phyloP scores from a whole-genome alignment of 2,329 filamentous ascomycete species.

The Mycocentrospora acerina region DNA sequence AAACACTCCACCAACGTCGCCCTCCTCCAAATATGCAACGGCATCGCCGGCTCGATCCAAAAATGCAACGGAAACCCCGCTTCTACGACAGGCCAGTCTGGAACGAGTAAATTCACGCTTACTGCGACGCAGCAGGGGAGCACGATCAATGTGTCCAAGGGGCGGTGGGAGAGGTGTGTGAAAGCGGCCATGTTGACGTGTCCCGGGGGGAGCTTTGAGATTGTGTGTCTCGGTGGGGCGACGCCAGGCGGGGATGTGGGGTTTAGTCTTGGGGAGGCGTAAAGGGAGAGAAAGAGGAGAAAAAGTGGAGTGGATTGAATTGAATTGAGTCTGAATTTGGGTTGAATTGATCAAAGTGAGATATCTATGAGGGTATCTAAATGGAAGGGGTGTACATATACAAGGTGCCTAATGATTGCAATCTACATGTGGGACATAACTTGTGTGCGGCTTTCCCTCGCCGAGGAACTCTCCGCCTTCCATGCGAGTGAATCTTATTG shows the following conservation, averaged over 20 bases:
- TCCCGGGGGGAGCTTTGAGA: slow-evolving; percentile 52
- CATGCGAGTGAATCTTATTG: no score
- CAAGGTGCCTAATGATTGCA: no score
- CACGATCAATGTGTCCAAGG: slow-evolving; percentile 57
- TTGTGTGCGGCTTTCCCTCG: no score
- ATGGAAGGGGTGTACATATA: no score
- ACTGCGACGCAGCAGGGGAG: slow-evolving; percentile 46
- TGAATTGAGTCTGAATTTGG: no score
- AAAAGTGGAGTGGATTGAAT: no score
- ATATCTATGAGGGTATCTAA: no score
- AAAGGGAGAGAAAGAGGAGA: no score
- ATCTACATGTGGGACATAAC: no score
- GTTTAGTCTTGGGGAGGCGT: slow-evolving; percentile 30
- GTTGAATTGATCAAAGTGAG: no score
- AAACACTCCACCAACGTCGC: slow-evolving; percentile 40
- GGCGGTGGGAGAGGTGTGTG: slow-evolving; percentile 57
- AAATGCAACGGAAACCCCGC: slow-evolving; percentile 50
- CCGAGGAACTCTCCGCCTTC: no score
- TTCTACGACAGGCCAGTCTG: slow-evolving; percentile 50
- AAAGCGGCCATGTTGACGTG: slow-evolving; percentile 55
- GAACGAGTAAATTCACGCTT: slow-evolving; percentile 53
- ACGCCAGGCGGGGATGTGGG: slow-evolving; percentile 48
- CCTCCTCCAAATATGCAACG: slow-evolving; percentile 53
- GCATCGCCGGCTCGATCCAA: slow-evolving; percentile 49
- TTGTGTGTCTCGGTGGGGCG: slow-evolving; percentile 52